Evolutionary conservation across 2,329 filamentous ascomycete species (phyloP).

Genomic region (Rosellinia necatrix): DNA sequence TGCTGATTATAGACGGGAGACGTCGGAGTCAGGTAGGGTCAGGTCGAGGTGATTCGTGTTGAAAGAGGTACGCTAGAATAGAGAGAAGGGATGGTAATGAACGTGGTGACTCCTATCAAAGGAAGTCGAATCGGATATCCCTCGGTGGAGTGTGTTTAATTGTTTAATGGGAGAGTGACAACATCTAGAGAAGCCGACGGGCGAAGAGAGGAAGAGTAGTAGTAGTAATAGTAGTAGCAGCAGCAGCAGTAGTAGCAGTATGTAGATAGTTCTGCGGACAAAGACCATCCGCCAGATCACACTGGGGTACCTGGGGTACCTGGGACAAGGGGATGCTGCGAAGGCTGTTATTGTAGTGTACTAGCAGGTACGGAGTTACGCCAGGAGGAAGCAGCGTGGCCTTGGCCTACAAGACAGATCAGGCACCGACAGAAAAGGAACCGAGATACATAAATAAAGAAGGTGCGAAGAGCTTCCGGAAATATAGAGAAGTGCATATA

Average conservation of each 20-base stretch:
- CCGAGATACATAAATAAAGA: not conserved
- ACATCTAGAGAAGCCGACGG: slow-evolving; percentile 5
- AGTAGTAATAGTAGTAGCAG: slow-evolving; percentile 1
- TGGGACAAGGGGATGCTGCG: not conserved
- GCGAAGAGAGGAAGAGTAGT: not conserved
- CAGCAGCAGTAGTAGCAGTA: not conserved
- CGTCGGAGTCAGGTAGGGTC: not conserved
- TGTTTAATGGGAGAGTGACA: slow-evolving; percentile 1
- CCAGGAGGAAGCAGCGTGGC: not conserved
- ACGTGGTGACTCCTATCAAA: slow-evolving; percentile 45
- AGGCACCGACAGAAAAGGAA: not conserved
- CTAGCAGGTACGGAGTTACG: not conserved
- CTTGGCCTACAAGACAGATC: not conserved
- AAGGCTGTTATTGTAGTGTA: slow-evolving; percentile 3
- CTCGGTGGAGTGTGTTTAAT: not conserved
- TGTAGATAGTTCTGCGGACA: slow-evolving; percentile 12
- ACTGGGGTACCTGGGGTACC: not conserved
- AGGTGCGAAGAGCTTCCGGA: too few relatives aligned
- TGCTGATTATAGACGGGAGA: not conserved
- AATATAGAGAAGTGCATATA: not conserved
- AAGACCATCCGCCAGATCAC: too few relatives aligned
- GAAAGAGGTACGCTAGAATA: not conserved
- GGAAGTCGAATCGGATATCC: slow-evolving; percentile 36
- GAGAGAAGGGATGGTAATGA: slow-evolving; percentile 32
- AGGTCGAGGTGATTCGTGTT: not conserved